Base-by-base conservation (phyloP, 1,139 yeast species). In the Saccharomycopsis hybrid region DNA sequence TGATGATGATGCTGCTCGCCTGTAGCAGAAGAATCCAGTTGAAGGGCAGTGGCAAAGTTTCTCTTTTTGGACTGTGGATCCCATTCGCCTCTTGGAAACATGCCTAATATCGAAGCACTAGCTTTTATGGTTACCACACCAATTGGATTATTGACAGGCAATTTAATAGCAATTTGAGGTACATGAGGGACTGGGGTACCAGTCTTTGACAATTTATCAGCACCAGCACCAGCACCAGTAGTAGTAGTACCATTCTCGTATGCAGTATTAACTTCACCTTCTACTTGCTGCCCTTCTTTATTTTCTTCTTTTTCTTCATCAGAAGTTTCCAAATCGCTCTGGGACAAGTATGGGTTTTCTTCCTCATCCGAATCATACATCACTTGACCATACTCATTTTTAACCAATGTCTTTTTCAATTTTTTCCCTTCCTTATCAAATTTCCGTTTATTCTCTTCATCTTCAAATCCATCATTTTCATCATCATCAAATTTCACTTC, bases 391-490 rank as follows among this genome's bases (percentile, higher is more conserved):
- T 89, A 83, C 64, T 92, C 98, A 44, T 94, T 80, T 59, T 88
- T 84, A 57, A 85, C 81, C 61, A 92, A 74, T 2, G 92, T 90
- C 65, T 86, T 85, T 59, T 89, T 79, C 56, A 92, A 77, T 60
- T 85, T 84, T 61, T 82, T 82, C 56, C 97, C 97, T 65, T 88
- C 96, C 63, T 87, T 89, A 66, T 90, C 96, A 47, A 89, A 87
- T 62, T 85, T 85, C 60, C 85, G 77, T 28, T 50, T 48, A 13
- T 30, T 18, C 56, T 82, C 73, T n/a, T n/a, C n/a, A 48, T 81
- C 85, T 43, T 78, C 84, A 39, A 72, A 78, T n/a, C 67, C 70
- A 41, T 71, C 73, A 25, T 66, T 66, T 35, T 71, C 78, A 44
- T 69, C 77, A 43, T 76, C 84, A 38, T 72, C 80, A 53, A 77